These are phyloP conservation scores for Avicennia marina DNA, from an alignment of 257 asterid genomes.

Conservation along the genomic window DNA sequence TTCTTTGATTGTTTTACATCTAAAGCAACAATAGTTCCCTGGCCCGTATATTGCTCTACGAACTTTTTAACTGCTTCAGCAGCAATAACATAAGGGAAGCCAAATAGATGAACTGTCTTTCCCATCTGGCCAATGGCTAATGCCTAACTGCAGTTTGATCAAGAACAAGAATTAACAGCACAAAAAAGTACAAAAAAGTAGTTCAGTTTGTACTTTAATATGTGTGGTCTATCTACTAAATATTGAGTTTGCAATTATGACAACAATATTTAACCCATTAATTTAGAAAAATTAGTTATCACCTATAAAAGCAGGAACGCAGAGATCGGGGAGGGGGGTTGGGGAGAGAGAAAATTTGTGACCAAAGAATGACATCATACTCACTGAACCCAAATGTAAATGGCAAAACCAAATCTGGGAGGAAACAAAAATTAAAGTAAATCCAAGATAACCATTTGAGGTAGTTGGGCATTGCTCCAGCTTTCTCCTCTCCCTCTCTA, in stretches of 20 bases:
- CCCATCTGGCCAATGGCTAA: background rate
- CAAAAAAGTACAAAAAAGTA: background rate
- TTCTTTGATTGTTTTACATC: constrained; percentile 44
- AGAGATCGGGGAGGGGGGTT: too few relatives aligned
- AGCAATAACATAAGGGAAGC: constrained; percentile 42
- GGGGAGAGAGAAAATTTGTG: too few relatives aligned
- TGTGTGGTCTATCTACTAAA: background rate
- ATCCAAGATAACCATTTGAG: too few relatives aligned
- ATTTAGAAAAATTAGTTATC: too few relatives aligned
- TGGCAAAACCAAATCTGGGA: too few relatives aligned
- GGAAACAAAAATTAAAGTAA: too few relatives aligned
- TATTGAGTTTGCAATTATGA: background rate
- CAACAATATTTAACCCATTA: too few relatives aligned
- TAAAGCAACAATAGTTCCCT: constrained; percentile 45
- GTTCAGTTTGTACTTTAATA: background rate
- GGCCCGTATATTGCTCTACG: constrained; percentile 43
- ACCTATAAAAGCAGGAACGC: too few relatives aligned
- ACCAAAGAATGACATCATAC: too few relatives aligned
- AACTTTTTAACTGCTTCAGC: constrained; percentile 31
- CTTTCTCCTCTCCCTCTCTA: too few relatives aligned
- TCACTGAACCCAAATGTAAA: too few relatives aligned
- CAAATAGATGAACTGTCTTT: constrained; percentile 38
- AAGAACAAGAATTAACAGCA: background rate
- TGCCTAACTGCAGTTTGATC: background rate
- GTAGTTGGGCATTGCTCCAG: too few relatives aligned